Conservation (phyloP, 1,284 basidiomycete genomes). For the Puccinia brachypodii region DNA sequence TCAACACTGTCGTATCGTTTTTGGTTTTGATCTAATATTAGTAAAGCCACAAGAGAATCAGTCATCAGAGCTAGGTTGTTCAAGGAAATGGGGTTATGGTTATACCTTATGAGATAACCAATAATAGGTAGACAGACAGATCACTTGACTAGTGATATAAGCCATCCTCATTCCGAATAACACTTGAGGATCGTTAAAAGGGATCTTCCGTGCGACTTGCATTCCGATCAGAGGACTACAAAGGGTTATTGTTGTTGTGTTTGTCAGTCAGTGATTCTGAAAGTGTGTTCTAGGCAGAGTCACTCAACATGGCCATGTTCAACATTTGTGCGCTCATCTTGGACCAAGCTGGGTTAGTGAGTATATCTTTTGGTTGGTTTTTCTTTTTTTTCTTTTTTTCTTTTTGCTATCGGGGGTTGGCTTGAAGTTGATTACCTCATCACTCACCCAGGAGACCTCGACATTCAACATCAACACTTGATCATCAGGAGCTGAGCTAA, state of each 20-base stretch:
- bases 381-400: neutral
- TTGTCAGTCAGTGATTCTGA: constrained; percentile 71
- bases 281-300: too few relatives aligned
- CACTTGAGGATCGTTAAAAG: constrained; percentile 82
- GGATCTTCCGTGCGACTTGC: constrained; percentile 79
- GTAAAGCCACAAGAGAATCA: too few relatives aligned
- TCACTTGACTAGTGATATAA: constrained; percentile 73
- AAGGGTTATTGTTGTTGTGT: constrained; percentile 51
- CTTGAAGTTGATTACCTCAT: too few relatives aligned
- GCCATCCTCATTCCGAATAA: constrained; percentile 79
- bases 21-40: constrained; percentile 76
- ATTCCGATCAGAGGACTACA: constrained; percentile 50
- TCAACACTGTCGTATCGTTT: constrained; percentile 92
- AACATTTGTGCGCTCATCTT: constrained; percentile 47
- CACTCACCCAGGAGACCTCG: too few relatives aligned
- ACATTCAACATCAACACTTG: too few relatives aligned
- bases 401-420: too few relatives aligned
- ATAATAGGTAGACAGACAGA: constrained; percentile 74
- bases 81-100: too few relatives aligned
- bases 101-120: constrained; percentile 70
- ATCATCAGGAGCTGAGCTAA: too few relatives aligned
- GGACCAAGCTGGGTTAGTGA: neutral
- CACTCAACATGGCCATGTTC: constrained; percentile 47
- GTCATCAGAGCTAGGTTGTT: neutral
- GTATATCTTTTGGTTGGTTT: neutral